Conservation (phyloP, 2,329 filamentous ascomycete species). For the Colletotrichum euphorbiae region DNA sequence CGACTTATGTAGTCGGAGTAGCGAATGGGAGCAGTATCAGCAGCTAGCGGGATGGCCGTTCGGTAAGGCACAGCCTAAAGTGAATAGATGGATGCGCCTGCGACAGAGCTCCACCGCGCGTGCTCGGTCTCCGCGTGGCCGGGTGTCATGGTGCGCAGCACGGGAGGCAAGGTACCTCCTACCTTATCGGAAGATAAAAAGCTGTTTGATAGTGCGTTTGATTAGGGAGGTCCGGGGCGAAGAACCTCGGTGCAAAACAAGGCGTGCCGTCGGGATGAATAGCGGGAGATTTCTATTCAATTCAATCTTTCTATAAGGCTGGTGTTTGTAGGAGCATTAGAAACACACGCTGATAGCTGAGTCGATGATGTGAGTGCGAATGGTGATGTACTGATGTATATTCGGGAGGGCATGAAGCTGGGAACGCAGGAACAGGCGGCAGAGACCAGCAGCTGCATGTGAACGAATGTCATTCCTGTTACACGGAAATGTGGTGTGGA, state of each 20-base stretch:
- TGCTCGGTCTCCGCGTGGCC: conserved; percentile 36
- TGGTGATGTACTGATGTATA: conserved; percentile 17
- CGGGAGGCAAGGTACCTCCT: neutral
- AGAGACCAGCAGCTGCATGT: conserved; percentile 18
- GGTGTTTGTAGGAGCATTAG: too few species aligned
- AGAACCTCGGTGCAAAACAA: conserved; percentile 10
- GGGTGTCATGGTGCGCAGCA: conserved; percentile 14
- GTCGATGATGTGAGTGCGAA: conserved; percentile 24
- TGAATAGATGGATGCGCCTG: conserved; percentile 27
- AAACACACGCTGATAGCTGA: neutral
- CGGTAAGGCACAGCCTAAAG: conserved; percentile 29
- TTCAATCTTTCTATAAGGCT: neutral
- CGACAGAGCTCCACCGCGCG: conserved; percentile 32
- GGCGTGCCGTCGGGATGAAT: neutral
- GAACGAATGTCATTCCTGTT: conserved; percentile 23
- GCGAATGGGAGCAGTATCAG: conserved; percentile 27
- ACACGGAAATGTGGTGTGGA: conserved; percentile 7
- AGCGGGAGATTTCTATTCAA: neutral
- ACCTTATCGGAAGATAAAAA: neutral
- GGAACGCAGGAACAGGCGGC: conserved; percentile 9
- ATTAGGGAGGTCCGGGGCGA: conserved; percentile 8
- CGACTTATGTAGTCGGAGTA: conserved; percentile 35
- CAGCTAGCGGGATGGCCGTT: conserved; percentile 28
- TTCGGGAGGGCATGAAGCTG: neutral
- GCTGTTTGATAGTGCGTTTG: conserved; percentile 1